These are phyloP conservation scores for Pseudogymnoascus sp. DNA, from an alignment of 2,329 filamentous ascomycete species.

Conservation along the genomic window DNA sequence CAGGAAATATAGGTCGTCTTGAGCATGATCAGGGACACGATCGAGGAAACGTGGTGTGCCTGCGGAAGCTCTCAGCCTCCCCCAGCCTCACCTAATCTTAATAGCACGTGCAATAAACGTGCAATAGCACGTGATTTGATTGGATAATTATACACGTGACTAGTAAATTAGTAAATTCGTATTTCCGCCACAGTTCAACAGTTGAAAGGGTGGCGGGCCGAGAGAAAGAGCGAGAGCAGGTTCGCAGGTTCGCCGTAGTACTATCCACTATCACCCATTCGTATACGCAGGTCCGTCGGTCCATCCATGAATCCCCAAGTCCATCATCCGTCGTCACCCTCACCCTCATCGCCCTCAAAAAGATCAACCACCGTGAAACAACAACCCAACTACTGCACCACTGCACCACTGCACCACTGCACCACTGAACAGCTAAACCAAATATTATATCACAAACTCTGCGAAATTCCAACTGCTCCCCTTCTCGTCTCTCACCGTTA, in stretches of 20 bases:
- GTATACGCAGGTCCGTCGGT: not conserved
- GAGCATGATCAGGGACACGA: not conserved
- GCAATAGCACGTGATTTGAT: not conserved
- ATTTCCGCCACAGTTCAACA: not conserved
- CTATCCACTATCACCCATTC: too few relatives aligned
- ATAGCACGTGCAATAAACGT: not conserved
- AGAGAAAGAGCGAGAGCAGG: not conserved
- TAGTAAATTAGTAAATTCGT: not conserved
- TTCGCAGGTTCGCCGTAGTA: not conserved
- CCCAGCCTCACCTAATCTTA: constrained; percentile 5
- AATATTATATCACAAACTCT: not conserved
- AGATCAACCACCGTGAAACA: constrained; percentile 7
- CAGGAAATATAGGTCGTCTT: not conserved
- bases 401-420: too few relatives aligned
- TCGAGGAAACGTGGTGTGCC: not conserved
- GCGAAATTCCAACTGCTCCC: not conserved
- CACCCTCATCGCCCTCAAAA: not conserved
- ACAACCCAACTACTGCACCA: not conserved
- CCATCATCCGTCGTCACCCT: constrained; percentile 5
- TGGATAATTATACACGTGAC: not conserved
- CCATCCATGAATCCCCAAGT: not conserved
- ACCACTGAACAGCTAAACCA: not conserved
- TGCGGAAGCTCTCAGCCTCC: not conserved
- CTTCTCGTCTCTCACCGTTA: not conserved
- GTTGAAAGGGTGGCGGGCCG: not conserved